phyloP scores from a whole-genome alignment of 2,329 filamentous ascomycete species.

The Xylaria sp. region DNA sequence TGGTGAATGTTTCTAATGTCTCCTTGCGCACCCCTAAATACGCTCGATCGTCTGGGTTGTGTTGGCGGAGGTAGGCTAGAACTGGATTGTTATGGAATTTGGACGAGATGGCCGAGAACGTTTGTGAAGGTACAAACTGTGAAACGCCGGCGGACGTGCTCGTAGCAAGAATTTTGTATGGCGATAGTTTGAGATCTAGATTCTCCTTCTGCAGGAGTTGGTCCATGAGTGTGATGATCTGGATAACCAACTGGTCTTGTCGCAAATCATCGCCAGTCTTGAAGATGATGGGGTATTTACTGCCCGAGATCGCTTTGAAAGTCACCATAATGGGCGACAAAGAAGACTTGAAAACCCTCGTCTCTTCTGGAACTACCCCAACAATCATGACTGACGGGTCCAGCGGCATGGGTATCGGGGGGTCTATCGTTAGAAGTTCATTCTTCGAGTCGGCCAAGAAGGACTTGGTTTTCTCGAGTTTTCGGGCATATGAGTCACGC shows the following conservation, averaged over 20 bases:
- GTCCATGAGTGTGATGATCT: conserved; percentile 97
- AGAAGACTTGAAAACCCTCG: conserved; percentile 93
- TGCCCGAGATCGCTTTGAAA: conserved; percentile 80
- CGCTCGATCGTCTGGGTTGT: conserved; percentile 85
- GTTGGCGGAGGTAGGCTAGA: conserved; percentile 82
- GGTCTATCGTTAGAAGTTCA: conserved; percentile 81
- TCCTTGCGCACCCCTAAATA: conserved; percentile 89
- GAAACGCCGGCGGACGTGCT: conserved; percentile 87
- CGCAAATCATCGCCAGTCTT: conserved; percentile 96
- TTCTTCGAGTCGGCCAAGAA: conserved; percentile 89
- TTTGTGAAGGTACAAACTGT: conserved; percentile 89
- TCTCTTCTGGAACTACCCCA: conserved; percentile 82
- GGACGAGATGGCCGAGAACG: conserved; percentile 79
- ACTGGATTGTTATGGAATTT: conserved; percentile 79
- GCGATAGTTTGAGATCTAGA: conserved; percentile 89
- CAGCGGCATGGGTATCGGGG: conserved; percentile 84
- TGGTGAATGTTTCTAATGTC: conserved; percentile 92
- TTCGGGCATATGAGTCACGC: conserved; percentile 76
- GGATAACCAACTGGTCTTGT: conserved; percentile 96
- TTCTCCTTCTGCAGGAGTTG: conserved; percentile 95
- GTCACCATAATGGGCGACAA: conserved; percentile 89
- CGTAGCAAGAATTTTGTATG: conserved; percentile 95
- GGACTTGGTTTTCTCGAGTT: conserved; percentile 83
- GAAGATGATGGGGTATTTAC: conserved; percentile 91
- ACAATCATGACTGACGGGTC: conserved; percentile 82